These are phyloP conservation scores for Quercus dentata DNA, from an alignment of 306 rosid species.

Conservation along the genomic window DNA sequence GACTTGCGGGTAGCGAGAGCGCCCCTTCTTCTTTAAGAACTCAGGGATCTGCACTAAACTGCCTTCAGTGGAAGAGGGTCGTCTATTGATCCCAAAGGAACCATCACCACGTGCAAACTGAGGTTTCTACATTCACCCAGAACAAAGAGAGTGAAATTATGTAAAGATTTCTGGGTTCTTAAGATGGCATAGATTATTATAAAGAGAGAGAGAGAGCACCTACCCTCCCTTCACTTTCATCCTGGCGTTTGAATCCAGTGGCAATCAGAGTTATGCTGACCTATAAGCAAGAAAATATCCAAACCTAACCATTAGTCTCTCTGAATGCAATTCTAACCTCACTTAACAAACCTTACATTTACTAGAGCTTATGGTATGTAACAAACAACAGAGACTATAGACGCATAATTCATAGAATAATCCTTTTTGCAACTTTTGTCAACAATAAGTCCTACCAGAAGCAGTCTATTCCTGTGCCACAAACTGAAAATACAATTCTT, in stretches of 20 bases:
- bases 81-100: constrained; percentile 41
- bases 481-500: too few species aligned
- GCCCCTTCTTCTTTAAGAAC: constrained; percentile 92
- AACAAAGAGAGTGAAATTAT: background rate
- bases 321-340: too few species aligned
- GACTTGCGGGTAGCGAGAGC: constrained; percentile 78
- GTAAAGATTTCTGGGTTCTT: too few species aligned
- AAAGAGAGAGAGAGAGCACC: constrained; percentile 31
- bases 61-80: constrained; percentile 57
- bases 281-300: constrained; percentile 25
- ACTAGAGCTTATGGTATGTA: too few species aligned
- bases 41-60: constrained; percentile 83
- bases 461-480: too few species aligned
- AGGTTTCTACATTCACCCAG: constrained; percentile 46
- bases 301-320: too few species aligned
- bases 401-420: too few species aligned
- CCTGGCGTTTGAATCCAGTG: constrained; percentile 97
- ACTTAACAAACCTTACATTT: too few species aligned
- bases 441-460: too few species aligned
- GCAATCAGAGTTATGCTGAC: constrained; percentile 95
- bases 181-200: too few species aligned
- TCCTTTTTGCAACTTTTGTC: too few species aligned
- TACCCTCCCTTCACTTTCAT: constrained; percentile 81
- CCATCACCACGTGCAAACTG: constrained; percentile 56
- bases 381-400: too few species aligned